Base-by-base conservation (phyloP, 805 yeast species). In the Torulaspora franciscae region DNA sequence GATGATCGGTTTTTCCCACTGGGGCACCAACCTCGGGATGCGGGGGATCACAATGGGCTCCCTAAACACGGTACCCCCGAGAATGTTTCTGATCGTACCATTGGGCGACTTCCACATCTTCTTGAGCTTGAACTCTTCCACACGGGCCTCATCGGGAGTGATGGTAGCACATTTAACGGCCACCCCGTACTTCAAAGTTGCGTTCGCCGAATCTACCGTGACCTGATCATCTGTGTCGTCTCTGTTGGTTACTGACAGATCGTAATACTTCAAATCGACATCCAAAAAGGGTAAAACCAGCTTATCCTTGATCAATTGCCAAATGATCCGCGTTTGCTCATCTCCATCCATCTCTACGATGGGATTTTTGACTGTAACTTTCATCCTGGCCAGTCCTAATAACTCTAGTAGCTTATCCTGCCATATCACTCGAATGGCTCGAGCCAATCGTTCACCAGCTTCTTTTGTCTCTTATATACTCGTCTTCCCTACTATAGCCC, bases 31-130 rank as follows among this genome's bases (percentile, higher is more conserved):
- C 55, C 96, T 75, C 45, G 98, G 98, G 58, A 91, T 84, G 56
- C 79, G 72, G 47, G 87, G 88, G 58, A 91, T 87, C 43, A 91
- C 87, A 65, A 91, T 91, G 50, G 97, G 96, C 71, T 90, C 98
- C 62, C 98, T 80, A 77, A 91, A 91, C 37, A 91, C 96, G 24
- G 97, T 91, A 48, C 98, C 98, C 40, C 96, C 96, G 49, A 91
- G 73, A 50, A 91, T 83, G 73, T 91, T 91, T 71, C 98, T 83
- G 66, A 91, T 86, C 40, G 98, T 91, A 49, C 98, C 98, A 69
- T 91, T 91, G 52, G 98, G 98, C 11, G 96, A 87, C 48, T 84
- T 76, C 97, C 97, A 91, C 98, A 91, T 91, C 68, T 89, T 85
- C 73, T 91, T 89, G 67, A 91, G 76, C 45, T 77, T 72, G 69